A percentile compares a stretch with the other conserved stretches of the same genome.
Conservation (phyloP, 2,329 filamentous ascomycete genomes). For the Thelonectria olida region DNA sequence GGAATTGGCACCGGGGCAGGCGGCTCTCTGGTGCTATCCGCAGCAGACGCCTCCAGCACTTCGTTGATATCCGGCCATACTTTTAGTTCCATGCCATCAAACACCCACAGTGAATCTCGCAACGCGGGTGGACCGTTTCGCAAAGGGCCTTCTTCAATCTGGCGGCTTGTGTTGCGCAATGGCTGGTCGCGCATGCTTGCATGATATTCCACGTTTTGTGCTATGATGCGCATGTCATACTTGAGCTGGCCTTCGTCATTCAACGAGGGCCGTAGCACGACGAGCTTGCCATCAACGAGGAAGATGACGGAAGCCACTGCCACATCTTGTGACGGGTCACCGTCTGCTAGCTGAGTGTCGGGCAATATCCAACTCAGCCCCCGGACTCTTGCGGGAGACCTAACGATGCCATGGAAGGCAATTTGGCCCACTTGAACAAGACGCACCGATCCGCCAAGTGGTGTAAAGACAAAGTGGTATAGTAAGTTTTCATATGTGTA, state of each 20-base stretch:
- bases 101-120: conserved; percentile 91
- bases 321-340: conserved; percentile 95
- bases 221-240: conserved; percentile 97
- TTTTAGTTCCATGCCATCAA: conserved; percentile 86
- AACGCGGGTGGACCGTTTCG: conserved; percentile 59
- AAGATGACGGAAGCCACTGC: conserved; percentile 93
- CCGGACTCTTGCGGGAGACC: conserved; percentile 90
- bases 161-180: conserved; percentile 44
- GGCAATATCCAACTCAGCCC: conserved; percentile 96
- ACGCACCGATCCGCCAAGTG: conserved; percentile 73
- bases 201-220: conserved; percentile 96
- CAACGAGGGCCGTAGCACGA: conserved; percentile 86
- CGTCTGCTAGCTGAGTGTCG: conserved; percentile 86
- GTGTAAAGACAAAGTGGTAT: conserved; percentile 91
- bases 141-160: conserved; percentile 35
- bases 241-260: conserved; percentile 87
- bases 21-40: conserved; percentile 73
- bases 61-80: conserved; percentile 91
- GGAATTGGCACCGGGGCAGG: conserved; percentile 79
- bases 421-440: conserved; percentile 97
- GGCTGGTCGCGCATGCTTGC: conserved; percentile 89
- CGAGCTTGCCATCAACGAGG: conserved; percentile 96
- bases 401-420: conserved; percentile 93
- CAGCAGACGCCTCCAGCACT: conserved; percentile 76
- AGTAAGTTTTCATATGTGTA: conserved; percentile 97